These are phyloP conservation scores for Atkinsonella texensis DNA, from an alignment of 2,329 filamentous ascomycete genomes.

Conservation along the genomic window DNA sequence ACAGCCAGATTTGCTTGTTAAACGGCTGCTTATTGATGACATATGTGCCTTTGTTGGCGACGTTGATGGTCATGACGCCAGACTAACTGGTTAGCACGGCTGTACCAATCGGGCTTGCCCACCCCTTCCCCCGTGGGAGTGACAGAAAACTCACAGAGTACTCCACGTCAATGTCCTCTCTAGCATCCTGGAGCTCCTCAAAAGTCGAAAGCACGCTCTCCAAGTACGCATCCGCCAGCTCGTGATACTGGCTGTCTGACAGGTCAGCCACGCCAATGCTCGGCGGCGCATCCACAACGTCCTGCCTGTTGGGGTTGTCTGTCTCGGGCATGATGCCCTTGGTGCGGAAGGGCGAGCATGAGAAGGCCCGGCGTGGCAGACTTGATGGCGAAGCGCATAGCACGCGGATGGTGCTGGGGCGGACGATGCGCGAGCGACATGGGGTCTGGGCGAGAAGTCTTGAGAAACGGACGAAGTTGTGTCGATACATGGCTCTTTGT, in stretches of 20 bases:
- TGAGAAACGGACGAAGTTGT: constrained; percentile 24
- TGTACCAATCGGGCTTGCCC: no score
- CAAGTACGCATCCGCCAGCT: constrained; percentile 65
- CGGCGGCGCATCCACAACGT: constrained; percentile 23
- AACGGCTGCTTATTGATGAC: constrained; percentile 98
- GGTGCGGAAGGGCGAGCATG: constrained; percentile 15
- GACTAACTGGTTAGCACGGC: constrained; percentile 37
- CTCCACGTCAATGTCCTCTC: constrained; percentile 74
- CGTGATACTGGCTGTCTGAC: constrained; percentile 60
- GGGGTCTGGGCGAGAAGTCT: constrained; percentile 24
- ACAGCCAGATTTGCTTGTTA: constrained; percentile 96
- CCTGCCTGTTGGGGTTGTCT: constrained; percentile 37
- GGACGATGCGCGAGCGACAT: constrained; percentile 14
- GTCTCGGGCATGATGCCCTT: constrained; percentile 50
- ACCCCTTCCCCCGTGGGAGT: no score
- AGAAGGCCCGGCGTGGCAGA: constrained; percentile 16
- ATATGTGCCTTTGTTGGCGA: constrained; percentile 64
- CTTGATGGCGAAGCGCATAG: not conserved
- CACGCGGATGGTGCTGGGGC: constrained; percentile 8
- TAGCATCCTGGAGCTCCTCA: constrained; percentile 62
- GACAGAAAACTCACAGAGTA: constrained; percentile 54
- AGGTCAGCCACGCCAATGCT: constrained; percentile 48
- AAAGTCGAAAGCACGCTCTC: constrained; percentile 43
- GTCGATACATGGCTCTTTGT: constrained; percentile 17
- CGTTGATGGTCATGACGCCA: constrained; percentile 69